Conservation (phyloP, 139 green algal species). For the Mychonastes homosphaera region DNA sequence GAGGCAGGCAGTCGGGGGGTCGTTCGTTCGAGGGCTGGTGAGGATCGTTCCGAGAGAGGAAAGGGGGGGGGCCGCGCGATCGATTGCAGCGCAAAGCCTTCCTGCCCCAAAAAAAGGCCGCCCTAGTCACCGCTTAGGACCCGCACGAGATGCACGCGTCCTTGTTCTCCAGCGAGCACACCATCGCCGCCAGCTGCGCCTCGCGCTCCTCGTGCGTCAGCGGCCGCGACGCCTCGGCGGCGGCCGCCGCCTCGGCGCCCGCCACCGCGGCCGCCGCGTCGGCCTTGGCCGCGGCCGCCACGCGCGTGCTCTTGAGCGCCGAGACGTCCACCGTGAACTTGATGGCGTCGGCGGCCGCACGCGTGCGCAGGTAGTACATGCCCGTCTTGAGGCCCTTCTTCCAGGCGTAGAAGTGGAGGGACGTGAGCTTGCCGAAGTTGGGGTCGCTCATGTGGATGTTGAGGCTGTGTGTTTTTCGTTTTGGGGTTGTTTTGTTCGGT, state of each 20-base stretch:
- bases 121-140: too few species aligned
- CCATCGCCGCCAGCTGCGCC: constrained; percentile 69
- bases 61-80: too few species aligned
- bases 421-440: constrained; percentile 99
- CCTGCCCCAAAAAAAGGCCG: too few species aligned
- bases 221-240: constrained; percentile 17
- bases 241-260: constrained; percentile 14
- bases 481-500: not conserved
- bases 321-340: constrained; percentile 98
- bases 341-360: constrained; percentile 90
- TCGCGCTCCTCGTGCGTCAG: constrained; percentile 35
- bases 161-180: constrained; percentile 95
- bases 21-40: too few species aligned
- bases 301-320: constrained; percentile 33
- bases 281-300: not conserved
- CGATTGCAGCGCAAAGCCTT: too few species aligned
- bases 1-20: too few species aligned
- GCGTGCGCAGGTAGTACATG: constrained; percentile 97
- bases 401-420: constrained; percentile 97
- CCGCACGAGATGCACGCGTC: constrained; percentile 93
- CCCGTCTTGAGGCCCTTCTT: constrained; percentile 90
- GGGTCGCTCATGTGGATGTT: constrained; percentile 98
- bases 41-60: too few species aligned
- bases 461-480: constrained; percentile 53
- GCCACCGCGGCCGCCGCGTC: constrained; percentile 6